Conservation (phyloP, 2,329 filamentous ascomycete genomes). For the Colletotrichum musicola region DNA sequence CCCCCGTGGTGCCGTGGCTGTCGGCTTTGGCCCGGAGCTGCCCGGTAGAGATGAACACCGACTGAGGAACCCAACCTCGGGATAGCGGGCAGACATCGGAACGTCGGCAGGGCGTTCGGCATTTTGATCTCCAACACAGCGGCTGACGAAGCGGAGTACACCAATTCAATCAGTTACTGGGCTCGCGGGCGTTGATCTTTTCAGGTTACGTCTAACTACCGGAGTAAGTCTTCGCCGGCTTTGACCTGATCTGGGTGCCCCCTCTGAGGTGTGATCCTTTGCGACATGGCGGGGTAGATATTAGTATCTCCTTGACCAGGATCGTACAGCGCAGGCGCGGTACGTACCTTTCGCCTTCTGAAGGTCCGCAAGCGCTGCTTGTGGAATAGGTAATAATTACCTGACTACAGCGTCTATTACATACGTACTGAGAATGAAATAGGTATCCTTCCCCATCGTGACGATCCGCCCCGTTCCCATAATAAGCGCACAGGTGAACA, state of each 20-base stretch:
- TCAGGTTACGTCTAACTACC: too few species aligned
- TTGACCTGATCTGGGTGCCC: conserved; percentile 3
- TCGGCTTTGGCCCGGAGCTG: conserved; percentile 23
- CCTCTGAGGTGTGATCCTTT: background rate
- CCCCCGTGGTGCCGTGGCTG: conserved; percentile 1
- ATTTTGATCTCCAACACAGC: background rate
- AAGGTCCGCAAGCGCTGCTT: background rate
- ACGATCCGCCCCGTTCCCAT: too few species aligned
- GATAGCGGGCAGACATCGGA: conserved; percentile 20
- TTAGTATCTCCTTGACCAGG: background rate
- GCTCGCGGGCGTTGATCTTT: too few species aligned
- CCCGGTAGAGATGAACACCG: conserved; percentile 5
- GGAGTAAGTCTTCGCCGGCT: conserved; percentile 17
- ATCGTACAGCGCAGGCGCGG: background rate
- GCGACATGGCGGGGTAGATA: conserved; percentile 21
- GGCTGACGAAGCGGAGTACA: background rate
- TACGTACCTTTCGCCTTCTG: conserved; percentile 1
- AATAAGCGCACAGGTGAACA: background rate
- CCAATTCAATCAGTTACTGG: too few species aligned
- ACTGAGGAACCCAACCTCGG: conserved; percentile 27
- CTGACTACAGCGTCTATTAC: background rate
- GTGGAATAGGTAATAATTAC: conserved; percentile 15
- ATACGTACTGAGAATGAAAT: too few species aligned
- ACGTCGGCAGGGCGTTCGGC: conserved; percentile 19
- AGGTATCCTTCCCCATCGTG: too few species aligned